A percentile compares a stretch with the other conserved stretches of the same genome.
Evolutionary conservation across 2,329 filamentous ascomycete genomes (phyloP).

Genomic region (Trichoderma guizhouense): DNA sequence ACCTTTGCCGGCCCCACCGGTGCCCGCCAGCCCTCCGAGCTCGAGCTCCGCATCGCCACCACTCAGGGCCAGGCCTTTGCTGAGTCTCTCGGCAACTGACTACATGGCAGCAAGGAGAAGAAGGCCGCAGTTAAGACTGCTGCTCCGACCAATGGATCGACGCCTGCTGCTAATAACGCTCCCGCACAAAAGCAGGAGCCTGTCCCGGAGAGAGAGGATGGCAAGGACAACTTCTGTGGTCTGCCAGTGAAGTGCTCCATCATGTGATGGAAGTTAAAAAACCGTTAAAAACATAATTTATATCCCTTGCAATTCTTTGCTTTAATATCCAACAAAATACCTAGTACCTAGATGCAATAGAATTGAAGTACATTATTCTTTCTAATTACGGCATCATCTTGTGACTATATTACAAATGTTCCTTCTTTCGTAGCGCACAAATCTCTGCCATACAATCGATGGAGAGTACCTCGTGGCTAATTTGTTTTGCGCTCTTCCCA

Average conservation of each 20-base stretch:
- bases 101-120: conserved; percentile 56
- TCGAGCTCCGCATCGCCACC: conserved; percentile 76
- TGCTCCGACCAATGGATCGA: conserved; percentile 24
- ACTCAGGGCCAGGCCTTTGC: conserved; percentile 86
- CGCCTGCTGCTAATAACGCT: conserved; percentile 18
- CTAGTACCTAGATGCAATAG: conserved; percentile 2
- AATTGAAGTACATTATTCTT: neutral
- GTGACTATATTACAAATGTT: neutral
- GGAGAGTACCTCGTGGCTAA: conserved; percentile 26
- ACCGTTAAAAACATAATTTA: conserved; percentile 3
- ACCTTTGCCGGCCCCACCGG: conserved; percentile 80
- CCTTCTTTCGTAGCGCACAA: conserved; percentile 29
- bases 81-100: conserved; percentile 71
- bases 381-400: neutral
- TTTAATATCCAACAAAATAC: neutral
- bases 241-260: conserved; percentile 72
- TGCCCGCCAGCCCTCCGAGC: conserved; percentile 70
- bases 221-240: conserved; percentile 66
- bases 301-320: neutral
- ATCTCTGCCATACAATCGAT: conserved; percentile 32
- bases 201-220: neutral
- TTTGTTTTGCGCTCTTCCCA: conserved; percentile 21
- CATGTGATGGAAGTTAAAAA: conserved; percentile 41
- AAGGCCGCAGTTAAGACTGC: conserved; percentile 29
- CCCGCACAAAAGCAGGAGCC: conserved; percentile 8